phyloP scores from a whole-genome alignment of 2,329 filamentous ascomycete species.

The Trichoderma atroviride region DNA sequence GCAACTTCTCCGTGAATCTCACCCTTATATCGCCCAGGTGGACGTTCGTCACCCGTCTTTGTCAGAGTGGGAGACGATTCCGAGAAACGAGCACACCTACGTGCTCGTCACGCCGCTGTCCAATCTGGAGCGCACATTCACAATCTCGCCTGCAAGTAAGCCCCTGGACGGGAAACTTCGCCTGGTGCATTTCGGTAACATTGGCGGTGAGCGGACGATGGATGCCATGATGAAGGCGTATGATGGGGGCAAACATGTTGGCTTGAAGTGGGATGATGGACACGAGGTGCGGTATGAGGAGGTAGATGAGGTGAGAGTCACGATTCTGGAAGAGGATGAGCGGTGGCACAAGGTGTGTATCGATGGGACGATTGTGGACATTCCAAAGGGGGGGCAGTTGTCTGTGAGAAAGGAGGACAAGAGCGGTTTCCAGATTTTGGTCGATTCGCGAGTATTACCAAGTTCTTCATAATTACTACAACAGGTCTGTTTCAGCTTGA shows the following conservation, averaged over 20 bases:
- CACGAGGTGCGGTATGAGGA: slow-evolving; percentile 72
- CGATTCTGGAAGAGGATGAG: slow-evolving; percentile 66
- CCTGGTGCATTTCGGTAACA: slow-evolving; percentile 73
- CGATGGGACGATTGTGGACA: slow-evolving; percentile 83
- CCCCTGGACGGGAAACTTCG: slow-evolving; percentile 72
- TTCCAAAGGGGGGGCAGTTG: slow-evolving; percentile 73
- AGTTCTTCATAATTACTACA: neutral
- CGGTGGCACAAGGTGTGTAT: slow-evolving; percentile 85
- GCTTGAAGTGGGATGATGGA: slow-evolving; percentile 54
- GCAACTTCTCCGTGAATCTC: slow-evolving; percentile 64
- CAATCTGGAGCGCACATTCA: slow-evolving; percentile 78
- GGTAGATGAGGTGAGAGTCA: slow-evolving; percentile 67
- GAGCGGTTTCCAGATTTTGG: slow-evolving; percentile 50
- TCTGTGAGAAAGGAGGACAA: slow-evolving; percentile 57
- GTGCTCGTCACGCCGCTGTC: slow-evolving; percentile 76
- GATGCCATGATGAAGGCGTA: slow-evolving; percentile 72
- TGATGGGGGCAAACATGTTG: slow-evolving; percentile 58
- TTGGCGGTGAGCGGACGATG: slow-evolving; percentile 69
- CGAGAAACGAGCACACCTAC: slow-evolving; percentile 67
- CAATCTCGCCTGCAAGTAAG: slow-evolving; percentile 72
- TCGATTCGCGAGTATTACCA: slow-evolving; percentile 38
- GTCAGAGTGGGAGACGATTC: slow-evolving; percentile 32
- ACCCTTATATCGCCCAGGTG: slow-evolving; percentile 53
- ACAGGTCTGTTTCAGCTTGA: neutral
- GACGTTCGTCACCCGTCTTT: slow-evolving; percentile 35